Percentiles rank a stretch among this genome's conserved stretches.
These are phyloP conservation scores for Hypseocharis bilobata DNA, from an alignment of 441 rosid genomes.

Conservation along the genomic window DNA sequence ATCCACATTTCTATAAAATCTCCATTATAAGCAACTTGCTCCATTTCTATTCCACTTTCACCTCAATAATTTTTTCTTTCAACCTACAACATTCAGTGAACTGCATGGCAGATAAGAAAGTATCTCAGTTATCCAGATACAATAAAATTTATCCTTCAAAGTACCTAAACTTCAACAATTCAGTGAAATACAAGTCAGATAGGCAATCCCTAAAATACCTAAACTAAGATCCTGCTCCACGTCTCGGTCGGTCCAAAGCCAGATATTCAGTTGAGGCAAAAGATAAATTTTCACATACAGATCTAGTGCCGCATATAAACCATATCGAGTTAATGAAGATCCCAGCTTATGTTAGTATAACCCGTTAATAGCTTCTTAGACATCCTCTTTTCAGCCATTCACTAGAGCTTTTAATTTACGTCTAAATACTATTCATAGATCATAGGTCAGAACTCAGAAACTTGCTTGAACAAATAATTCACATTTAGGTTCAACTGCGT, in stretches of 20 bases:
- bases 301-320: background rate
- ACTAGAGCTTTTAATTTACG: background rate
- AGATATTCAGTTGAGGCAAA: background rate
- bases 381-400: background rate
- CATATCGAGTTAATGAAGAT: too few species aligned
- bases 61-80: background rate
- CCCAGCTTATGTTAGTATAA: background rate
- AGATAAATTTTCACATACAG: background rate
- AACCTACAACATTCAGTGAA: background rate
- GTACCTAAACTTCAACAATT: too few species aligned
- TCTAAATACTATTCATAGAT: background rate
- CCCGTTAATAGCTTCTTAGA: background rate
- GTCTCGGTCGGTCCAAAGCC: background rate
- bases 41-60: background rate
- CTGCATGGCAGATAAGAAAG: background rate
- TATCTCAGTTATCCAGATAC: background rate
- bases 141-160: too few species aligned
- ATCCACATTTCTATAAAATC: background rate
- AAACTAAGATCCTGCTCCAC: too few species aligned
- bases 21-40: background rate
- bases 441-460: too few species aligned
- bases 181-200: too few species aligned
- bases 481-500: too few species aligned
- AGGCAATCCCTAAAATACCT: too few species aligned
- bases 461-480: too few species aligned